Percentiles rank a stretch among this genome's conserved stretches.
Conservation (phyloP, 768 basidiomycete genomes). For the Collybia mongolica region DNA sequence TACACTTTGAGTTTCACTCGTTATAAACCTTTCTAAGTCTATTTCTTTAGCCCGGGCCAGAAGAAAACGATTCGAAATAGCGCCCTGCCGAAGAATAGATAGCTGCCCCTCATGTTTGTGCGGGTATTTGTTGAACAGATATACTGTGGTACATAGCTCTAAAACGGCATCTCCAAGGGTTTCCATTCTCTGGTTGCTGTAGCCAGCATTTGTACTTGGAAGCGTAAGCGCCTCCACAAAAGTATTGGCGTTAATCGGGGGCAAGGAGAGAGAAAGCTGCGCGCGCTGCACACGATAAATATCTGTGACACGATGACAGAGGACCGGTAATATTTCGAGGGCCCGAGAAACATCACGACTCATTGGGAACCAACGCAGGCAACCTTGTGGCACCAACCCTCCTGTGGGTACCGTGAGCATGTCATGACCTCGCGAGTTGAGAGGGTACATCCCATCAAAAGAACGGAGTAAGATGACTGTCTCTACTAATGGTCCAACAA, state of each 20-base stretch:
- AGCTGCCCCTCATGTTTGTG: conserved; percentile 85
- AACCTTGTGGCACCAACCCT: conserved; percentile 37
- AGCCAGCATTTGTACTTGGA: conserved; percentile 60
- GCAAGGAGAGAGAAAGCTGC: conserved; percentile 56
- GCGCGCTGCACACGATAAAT: conserved; percentile 57
- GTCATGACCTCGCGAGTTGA: conserved; percentile 12
- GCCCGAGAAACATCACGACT: conserved; percentile 46
- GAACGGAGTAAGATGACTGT: conserved; percentile 40
- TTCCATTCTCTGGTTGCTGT: conserved; percentile 84
- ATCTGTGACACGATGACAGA: conserved; percentile 67
- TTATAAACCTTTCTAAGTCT: conserved; percentile 62
- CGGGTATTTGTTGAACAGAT: conserved; percentile 75
- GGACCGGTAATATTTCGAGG: conserved; percentile 60
- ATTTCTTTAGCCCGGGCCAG: conserved; percentile 64
- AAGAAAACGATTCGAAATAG: conserved; percentile 71
- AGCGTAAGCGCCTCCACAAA: conserved; percentile 77
- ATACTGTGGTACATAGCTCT: conserved; percentile 72
- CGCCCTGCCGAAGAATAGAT: conserved; percentile 56
- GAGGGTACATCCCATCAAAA: conserved; percentile 35
- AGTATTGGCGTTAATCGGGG: conserved; percentile 52
- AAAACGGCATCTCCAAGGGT: conserved; percentile 86
- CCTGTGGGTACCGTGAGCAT: conserved; percentile 20
- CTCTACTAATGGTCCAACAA: conserved; percentile 65
- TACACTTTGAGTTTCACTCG: conserved; percentile 52
- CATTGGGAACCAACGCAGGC: conserved; percentile 56